These are phyloP conservation scores for Fusarium decemcellulare DNA, from an alignment of 2,329 filamentous ascomycete genomes.

Conservation along the genomic window DNA sequence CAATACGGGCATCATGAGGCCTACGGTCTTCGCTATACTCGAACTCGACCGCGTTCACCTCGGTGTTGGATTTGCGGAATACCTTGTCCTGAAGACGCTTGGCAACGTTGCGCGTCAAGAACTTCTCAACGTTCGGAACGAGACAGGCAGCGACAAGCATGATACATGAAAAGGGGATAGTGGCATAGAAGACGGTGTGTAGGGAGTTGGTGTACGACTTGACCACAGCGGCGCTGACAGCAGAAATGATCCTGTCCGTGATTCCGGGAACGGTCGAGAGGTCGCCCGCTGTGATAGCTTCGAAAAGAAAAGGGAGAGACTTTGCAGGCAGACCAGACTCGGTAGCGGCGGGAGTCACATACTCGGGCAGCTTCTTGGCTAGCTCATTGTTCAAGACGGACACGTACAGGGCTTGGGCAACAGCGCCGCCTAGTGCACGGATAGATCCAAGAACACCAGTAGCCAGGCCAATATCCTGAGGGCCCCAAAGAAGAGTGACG, in stretches of 20 bases:
- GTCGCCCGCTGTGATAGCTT: slow-evolving; percentile 50
- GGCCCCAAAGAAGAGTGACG: slow-evolving; percentile 61
- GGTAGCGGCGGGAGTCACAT: slow-evolving; percentile 53
- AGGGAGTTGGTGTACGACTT: slow-evolving; percentile 61
- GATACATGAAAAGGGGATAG: slow-evolving; percentile 57
- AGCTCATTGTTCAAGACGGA: slow-evolving; percentile 56
- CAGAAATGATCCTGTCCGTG: slow-evolving; percentile 50
- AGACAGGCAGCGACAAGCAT: slow-evolving; percentile 55
- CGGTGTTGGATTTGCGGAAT: slow-evolving; percentile 23
- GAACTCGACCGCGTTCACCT: slow-evolving; percentile 8
- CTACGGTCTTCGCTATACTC: not conserved
- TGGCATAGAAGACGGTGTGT: slow-evolving; percentile 58
- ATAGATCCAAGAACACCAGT: slow-evolving; percentile 62
- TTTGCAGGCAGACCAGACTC: slow-evolving; percentile 53
- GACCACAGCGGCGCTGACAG: slow-evolving; percentile 53
- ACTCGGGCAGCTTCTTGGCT: slow-evolving; percentile 49
- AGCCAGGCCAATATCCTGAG: slow-evolving; percentile 62
- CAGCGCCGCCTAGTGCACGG: slow-evolving; percentile 57
- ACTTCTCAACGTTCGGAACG: slow-evolving; percentile 59
- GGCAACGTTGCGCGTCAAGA: slow-evolving; percentile 59
- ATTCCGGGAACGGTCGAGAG: slow-evolving; percentile 53
- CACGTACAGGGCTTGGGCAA: slow-evolving; percentile 54
- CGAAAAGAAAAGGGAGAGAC: slow-evolving; percentile 52
- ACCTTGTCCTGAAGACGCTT: slow-evolving; percentile 54
- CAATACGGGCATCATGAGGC: not conserved